phyloP scores from a whole-genome alignment of 2,329 filamentous ascomycete species.

The Thielaviopsis cerberus region DNA sequence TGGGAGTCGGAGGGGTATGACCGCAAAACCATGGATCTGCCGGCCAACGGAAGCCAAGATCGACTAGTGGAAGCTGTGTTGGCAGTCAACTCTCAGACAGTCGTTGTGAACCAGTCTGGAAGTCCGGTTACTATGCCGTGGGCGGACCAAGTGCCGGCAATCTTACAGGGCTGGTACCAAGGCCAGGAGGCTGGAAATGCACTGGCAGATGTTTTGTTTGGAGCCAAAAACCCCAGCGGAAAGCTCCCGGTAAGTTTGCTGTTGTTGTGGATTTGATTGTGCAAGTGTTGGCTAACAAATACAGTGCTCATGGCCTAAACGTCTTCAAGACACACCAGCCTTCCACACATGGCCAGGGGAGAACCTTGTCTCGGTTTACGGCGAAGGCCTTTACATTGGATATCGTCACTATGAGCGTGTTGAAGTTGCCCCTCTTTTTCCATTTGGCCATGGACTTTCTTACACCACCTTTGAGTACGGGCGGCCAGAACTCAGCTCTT shows the following conservation, averaged over 20 bases:
- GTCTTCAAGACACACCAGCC: slow-evolving; percentile 47
- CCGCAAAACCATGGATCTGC: slow-evolving; percentile 53
- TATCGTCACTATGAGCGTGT: slow-evolving; percentile 54
- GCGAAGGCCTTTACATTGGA: slow-evolving; percentile 55
- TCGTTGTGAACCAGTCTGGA: slow-evolving; percentile 53
- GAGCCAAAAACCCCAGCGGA: slow-evolving; percentile 44
- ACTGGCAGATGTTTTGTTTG: slow-evolving; percentile 48
- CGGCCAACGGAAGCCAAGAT: slow-evolving; percentile 39
- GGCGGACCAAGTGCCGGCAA: slow-evolving; percentile 43
- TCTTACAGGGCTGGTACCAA: slow-evolving; percentile 59
- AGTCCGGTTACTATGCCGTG: slow-evolving; percentile 53
- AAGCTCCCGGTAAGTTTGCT: slow-evolving; percentile 38
- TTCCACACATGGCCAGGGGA: slow-evolving; percentile 58
- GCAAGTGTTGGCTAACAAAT: slow-evolving; percentile 7
- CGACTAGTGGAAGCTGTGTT: slow-evolving; percentile 43
- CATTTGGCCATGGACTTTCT: slow-evolving; percentile 56
- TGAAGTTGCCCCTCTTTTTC: slow-evolving; percentile 41
- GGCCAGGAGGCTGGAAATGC: slow-evolving; percentile 54
- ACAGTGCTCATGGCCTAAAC: slow-evolving; percentile 45
- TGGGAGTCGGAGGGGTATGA: slow-evolving; percentile 64
- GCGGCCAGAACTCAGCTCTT: slow-evolving; percentile 29
- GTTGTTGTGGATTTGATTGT: background rate
- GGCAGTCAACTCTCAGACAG: slow-evolving; percentile 43
- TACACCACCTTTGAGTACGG: slow-evolving; percentile 54
- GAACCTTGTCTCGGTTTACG: slow-evolving; percentile 48